Percentiles rank a stretch among this genome's conserved stretches.
Evolutionary conservation across 768 basidiomycete genomes (phyloP).

Genomic region (Leccinum obscurum): DNA sequence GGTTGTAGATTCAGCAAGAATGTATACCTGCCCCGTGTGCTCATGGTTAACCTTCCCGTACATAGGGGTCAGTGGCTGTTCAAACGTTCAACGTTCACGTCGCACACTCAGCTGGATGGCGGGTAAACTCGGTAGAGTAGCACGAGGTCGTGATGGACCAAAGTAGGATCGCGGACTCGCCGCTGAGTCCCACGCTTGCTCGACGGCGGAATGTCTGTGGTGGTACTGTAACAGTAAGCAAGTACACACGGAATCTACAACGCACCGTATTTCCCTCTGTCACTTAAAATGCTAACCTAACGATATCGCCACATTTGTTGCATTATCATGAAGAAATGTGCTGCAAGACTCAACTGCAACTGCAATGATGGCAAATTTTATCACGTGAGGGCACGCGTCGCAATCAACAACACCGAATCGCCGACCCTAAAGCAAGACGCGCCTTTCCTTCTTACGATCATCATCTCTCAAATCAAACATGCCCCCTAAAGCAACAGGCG

Average conservation of each 20-base stretch:
- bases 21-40: too few species aligned
- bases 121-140: too few species aligned
- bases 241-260: not conserved
- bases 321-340: not conserved
- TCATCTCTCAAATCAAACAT: constrained; percentile 32
- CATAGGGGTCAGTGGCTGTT: too few species aligned
- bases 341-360: not conserved
- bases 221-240: not conserved
- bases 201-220: not conserved
- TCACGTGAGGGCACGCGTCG: constrained; percentile 31
- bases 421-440: constrained; percentile 38
- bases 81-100: too few species aligned
- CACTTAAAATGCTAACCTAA: too few species aligned
- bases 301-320: too few species aligned
- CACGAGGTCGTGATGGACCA: too few species aligned
- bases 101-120: too few species aligned
- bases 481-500: constrained; percentile 58
- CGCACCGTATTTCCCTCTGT: too few species aligned
- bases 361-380: not conserved
- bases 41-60: too few species aligned
- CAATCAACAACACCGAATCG: constrained; percentile 32
- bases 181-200: not conserved
- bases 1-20: too few species aligned
- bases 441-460: constrained; percentile 33
- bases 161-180: not conserved